Evolutionary conservation across 1,284 basidiomycete genomes (phyloP).

Genomic region (Mixia osmundae): DNA sequence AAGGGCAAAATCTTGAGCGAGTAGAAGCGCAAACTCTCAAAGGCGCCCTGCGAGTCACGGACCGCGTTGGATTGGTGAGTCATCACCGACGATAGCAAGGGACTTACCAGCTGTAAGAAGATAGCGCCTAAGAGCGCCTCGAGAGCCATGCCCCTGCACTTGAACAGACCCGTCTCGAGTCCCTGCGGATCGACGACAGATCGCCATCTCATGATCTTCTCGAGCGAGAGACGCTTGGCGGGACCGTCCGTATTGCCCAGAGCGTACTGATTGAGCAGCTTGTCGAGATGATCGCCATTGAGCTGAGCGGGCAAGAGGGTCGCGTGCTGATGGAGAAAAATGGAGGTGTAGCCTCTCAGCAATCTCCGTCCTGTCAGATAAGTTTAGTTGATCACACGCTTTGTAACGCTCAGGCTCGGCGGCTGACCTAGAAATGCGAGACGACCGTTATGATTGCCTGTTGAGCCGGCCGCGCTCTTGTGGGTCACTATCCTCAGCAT

Average conservation of each 20-base stretch:
- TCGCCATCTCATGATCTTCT: slow-evolving; percentile 22
- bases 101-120: slow-evolving; percentile 12
- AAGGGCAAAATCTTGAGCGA: too few species aligned
- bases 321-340: slow-evolving; percentile 6
- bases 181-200: slow-evolving; percentile 7
- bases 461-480: slow-evolving; percentile 1
- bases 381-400: too few species aligned
- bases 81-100: background rate
- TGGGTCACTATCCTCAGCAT: slow-evolving; percentile 8
- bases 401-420: too few species aligned
- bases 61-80: too few species aligned
- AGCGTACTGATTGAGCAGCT: slow-evolving; percentile 8
- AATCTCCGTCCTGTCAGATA: slow-evolving; percentile 3
- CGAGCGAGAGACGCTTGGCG: slow-evolving; percentile 17
- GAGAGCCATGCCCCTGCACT: slow-evolving; percentile 19
- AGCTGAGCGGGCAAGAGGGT: slow-evolving; percentile 9
- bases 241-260: slow-evolving; percentile 9
- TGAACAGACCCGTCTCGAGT: slow-evolving; percentile 17
- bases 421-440: slow-evolving; percentile 4
- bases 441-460: slow-evolving; percentile 7
- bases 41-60: too few species aligned
- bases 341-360: slow-evolving; percentile 4
- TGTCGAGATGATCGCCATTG: slow-evolving; percentile 13
- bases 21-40: too few species aligned
- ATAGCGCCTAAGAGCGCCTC: slow-evolving; percentile 22